A percentile compares a stretch with the other conserved stretches of the same genome.
These are phyloP conservation scores for Scortechinia acanthostroma DNA, from an alignment of 2,329 filamentous ascomycete species.

Conservation along the genomic window DNA sequence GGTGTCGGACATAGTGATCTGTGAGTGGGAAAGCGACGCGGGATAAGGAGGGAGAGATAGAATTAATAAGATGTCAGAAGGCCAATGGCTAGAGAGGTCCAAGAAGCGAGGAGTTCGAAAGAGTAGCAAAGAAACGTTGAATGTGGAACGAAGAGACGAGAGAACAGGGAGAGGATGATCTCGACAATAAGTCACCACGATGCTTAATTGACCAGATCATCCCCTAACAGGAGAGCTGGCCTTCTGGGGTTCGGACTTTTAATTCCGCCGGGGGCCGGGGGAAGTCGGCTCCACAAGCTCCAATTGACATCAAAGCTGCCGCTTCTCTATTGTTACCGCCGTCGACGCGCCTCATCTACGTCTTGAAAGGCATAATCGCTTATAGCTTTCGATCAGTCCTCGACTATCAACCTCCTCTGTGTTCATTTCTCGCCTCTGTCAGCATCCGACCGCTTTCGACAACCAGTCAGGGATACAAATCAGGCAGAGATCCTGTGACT, in stretches of 20 bases:
- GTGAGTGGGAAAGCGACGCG: neutral
- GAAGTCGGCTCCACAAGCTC: neutral
- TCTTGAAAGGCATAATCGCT: too few relatives aligned
- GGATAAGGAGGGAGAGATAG: neutral
- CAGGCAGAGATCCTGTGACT: too few relatives aligned
- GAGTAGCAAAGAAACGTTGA: neutral
- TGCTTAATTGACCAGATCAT: too few relatives aligned
- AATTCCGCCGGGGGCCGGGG: neutral
- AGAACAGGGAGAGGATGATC: neutral
- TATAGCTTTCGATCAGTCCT: too few relatives aligned
- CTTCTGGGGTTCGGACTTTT: neutral
- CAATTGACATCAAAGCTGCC: neutral
- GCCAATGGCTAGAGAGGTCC: too few relatives aligned
- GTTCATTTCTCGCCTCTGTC: too few relatives aligned
- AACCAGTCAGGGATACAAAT: too few relatives aligned
- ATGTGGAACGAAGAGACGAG: neutral
- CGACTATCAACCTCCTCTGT: too few relatives aligned
- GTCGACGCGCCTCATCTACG: neutral
- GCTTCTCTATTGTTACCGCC: neutral
- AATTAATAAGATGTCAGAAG: neutral
- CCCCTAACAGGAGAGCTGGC: too few relatives aligned
- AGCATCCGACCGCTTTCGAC: too few relatives aligned
- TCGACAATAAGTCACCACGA: neutral
- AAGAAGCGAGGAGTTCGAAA: too few relatives aligned
- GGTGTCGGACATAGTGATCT: constrained; percentile 39